phyloP scores from a whole-genome alignment of 345 rosid genomes.

The Durio zibethinus region DNA sequence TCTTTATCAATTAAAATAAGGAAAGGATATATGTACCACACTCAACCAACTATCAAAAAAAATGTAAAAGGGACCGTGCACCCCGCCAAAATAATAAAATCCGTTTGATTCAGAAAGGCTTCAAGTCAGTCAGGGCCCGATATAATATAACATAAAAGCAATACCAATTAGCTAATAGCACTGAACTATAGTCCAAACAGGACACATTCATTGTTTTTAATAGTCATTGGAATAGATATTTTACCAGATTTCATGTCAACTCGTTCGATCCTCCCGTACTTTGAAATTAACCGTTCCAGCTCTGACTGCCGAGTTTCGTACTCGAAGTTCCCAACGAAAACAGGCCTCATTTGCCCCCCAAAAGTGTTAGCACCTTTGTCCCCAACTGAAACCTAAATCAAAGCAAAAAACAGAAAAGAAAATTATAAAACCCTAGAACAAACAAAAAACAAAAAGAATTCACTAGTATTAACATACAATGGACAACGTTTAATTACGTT shows the following conservation, averaged over 20 bases:
- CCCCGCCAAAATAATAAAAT: neutral
- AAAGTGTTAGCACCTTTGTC: neutral
- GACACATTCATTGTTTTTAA: neutral
- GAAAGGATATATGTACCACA: neutral
- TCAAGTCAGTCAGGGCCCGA: neutral
- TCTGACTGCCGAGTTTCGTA: constrained; percentile 80
- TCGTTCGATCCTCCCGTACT: constrained; percentile 74
- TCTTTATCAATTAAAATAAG: neutral
- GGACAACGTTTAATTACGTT: neutral
- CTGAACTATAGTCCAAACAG: neutral
- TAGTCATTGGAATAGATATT: neutral
- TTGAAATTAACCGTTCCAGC: constrained; percentile 66
- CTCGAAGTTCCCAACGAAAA: constrained; percentile 80
- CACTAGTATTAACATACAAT: neutral
- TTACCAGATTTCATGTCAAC: constrained; percentile 94
- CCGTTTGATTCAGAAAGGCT: neutral
- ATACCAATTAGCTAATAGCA: neutral
- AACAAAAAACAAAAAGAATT: neutral
- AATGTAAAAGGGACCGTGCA: neutral
- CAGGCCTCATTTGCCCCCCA: constrained; percentile 44
- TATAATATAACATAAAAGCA: neutral
- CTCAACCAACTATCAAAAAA: neutral
- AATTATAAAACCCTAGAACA: neutral
- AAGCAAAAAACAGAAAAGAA: neutral
- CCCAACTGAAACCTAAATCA: constrained; percentile 4